Conservation (phyloP, 2,329 filamentous ascomycete species). For the Sclerotinia spermophila region DNA sequence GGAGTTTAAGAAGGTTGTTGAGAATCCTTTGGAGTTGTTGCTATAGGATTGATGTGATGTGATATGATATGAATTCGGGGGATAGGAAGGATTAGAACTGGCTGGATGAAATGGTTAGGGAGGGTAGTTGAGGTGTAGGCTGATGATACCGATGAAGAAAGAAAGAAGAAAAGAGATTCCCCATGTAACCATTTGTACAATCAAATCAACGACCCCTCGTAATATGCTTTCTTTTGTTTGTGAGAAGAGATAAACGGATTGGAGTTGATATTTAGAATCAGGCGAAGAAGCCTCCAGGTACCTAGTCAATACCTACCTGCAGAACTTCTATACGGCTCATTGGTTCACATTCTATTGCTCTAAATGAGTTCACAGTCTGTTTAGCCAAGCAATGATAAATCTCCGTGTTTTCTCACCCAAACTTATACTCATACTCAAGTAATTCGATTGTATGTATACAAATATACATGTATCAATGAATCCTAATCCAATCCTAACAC, state of each 20-base stretch:
- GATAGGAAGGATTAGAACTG: background rate
- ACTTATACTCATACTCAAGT: background rate
- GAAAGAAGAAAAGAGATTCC: slow-evolving; percentile 26
- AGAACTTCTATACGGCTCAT: too few relatives aligned
- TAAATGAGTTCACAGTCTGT: background rate
- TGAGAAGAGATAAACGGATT: too few relatives aligned
- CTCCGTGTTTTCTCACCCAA: background rate
- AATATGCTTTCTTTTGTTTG: background rate
- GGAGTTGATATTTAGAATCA: background rate
- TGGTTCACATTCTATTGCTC: background rate
- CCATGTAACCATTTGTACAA: slow-evolving; percentile 26
- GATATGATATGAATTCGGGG: slow-evolving; percentile 14
- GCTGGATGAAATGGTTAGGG: background rate
- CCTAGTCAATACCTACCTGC: too few relatives aligned
- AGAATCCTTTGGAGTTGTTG: slow-evolving; percentile 94
- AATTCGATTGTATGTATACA: background rate
- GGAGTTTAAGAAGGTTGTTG: slow-evolving; percentile 94
- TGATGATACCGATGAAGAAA: slow-evolving; percentile 21
- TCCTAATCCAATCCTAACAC: background rate
- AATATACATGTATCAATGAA: background rate
- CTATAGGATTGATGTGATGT: slow-evolving; percentile 50
- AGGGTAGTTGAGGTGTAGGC: slow-evolving; percentile 10
- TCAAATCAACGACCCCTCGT: slow-evolving; percentile 4
- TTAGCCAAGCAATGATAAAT: background rate
- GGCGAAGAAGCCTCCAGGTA: background rate